Conservation (phyloP, 129 eudicot species). For the Pseudognaphalium luteoalbum region DNA sequence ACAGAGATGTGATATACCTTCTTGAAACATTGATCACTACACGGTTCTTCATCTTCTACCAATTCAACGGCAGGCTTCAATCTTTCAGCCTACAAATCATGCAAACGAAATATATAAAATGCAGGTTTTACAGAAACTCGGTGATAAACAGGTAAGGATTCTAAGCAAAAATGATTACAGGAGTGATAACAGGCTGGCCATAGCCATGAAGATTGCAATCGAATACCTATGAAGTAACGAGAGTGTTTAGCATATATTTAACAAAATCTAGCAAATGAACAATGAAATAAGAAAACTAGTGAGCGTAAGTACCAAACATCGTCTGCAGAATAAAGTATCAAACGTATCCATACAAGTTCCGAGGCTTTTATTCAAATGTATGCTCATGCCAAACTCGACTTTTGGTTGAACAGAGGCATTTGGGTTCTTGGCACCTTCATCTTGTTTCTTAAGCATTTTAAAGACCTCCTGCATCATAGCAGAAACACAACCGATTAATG, state of each 20-base stretch:
- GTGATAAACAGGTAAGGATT: neutral
- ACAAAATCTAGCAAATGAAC: neutral
- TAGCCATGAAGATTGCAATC: constrained; percentile 73
- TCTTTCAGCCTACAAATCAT: constrained; percentile 57
- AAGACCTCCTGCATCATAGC: constrained; percentile 55
- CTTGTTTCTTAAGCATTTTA: constrained; percentile 43
- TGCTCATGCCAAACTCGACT: constrained; percentile 25
- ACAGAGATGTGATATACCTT: constrained; percentile 38
- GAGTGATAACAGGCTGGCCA: constrained; percentile 50
- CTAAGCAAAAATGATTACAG: constrained; percentile 46
- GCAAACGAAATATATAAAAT: neutral
- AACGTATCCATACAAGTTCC: constrained; percentile 52
- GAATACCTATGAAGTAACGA: constrained; percentile 47
- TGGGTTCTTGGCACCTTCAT: constrained; percentile 17
- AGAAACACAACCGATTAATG: constrained; percentile 20
- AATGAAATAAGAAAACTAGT: neutral
- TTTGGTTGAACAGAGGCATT: constrained; percentile 24
- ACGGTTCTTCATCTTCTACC: constrained; percentile 58
- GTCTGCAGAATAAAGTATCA: constrained; percentile 71
- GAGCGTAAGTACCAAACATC: constrained; percentile 69
- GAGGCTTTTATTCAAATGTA: constrained; percentile 53
- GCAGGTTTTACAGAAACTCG: neutral
- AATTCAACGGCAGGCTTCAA: constrained; percentile 37
- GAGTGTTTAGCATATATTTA: constrained; percentile 6
- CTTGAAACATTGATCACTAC: constrained; percentile 64